Conservation (phyloP, 1,139 yeast species). For the Blastobotrys elegans region DNA sequence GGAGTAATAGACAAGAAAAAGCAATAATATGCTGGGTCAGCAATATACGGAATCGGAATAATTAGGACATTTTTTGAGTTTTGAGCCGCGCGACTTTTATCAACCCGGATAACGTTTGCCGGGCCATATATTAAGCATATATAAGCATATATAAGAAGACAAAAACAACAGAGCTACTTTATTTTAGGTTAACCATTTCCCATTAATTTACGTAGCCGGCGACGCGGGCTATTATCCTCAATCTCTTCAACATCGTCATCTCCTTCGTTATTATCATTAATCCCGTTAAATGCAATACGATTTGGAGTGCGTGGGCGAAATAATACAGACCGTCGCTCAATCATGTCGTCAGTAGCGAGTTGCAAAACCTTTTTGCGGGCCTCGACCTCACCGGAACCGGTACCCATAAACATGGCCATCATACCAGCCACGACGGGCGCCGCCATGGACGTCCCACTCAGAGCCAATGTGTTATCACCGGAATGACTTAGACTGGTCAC, state of each 20-base stretch:
- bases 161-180: too few relatives aligned
- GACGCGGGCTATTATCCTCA: not conserved
- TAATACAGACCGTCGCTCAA: conserved; percentile 32
- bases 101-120: too few relatives aligned
- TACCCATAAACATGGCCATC: conserved; percentile 57
- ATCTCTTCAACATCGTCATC: conserved; percentile 1
- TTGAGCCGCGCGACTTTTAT: too few relatives aligned
- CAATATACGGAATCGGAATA: too few relatives aligned
- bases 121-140: too few relatives aligned
- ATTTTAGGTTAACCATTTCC: not conserved
- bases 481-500: conserved; percentile 37
- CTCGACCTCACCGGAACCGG: conserved; percentile 44
- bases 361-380: conserved; percentile 23
- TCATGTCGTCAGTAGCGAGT: conserved; percentile 25
- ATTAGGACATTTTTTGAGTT: too few relatives aligned
- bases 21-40: too few relatives aligned
- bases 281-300: conserved; percentile 41
- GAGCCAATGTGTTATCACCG: conserved; percentile 28
- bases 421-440: conserved; percentile 78
- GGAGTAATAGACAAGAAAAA: too few relatives aligned
- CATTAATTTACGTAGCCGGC: not conserved
- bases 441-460: conserved; percentile 93
- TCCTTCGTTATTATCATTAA: conserved; percentile 3
- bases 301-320: conserved; percentile 46
- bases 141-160: too few relatives aligned